Conservation (phyloP, 179 eudicot genomes). For the Silene noctiflora region DNA sequence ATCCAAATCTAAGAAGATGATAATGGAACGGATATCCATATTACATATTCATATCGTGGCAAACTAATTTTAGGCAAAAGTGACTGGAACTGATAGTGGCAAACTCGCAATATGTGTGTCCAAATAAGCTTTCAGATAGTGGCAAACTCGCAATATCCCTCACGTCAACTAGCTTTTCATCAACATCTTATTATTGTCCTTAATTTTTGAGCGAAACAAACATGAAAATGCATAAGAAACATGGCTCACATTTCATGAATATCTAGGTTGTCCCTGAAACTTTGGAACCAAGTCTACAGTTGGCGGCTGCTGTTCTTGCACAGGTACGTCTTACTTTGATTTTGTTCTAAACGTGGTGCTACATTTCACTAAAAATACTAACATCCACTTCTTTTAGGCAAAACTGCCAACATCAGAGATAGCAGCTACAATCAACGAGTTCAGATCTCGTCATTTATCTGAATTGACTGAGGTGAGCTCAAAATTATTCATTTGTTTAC, state of each 20-base stretch:
- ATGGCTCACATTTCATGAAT: slow-evolving; percentile 13
- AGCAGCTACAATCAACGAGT: slow-evolving; percentile 87
- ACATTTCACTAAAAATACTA: background rate
- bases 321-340: slow-evolving; percentile 51
- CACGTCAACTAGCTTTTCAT: too few species aligned
- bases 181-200: background rate
- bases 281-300: slow-evolving; percentile 96
- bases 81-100: too few species aligned
- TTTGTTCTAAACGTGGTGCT: background rate
- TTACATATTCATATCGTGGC: too few species aligned
- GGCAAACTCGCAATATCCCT: too few species aligned
- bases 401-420: slow-evolving; percentile 94
- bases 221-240: background rate
- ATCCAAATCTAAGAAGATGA: too few species aligned
- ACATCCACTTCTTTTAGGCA: slow-evolving; percentile 43
- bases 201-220: background rate
- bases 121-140: too few species aligned
- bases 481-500: background rate
- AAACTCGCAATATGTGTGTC: too few species aligned
- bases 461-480: slow-evolving; percentile 82
- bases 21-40: too few species aligned
- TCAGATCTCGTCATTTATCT: slow-evolving; percentile 94
- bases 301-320: slow-evolving; percentile 99
- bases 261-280: slow-evolving; percentile 98
- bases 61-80: too few species aligned